Conservation (phyloP, 2,329 filamentous ascomycete species). For the Diaporthe ampelina region DNA sequence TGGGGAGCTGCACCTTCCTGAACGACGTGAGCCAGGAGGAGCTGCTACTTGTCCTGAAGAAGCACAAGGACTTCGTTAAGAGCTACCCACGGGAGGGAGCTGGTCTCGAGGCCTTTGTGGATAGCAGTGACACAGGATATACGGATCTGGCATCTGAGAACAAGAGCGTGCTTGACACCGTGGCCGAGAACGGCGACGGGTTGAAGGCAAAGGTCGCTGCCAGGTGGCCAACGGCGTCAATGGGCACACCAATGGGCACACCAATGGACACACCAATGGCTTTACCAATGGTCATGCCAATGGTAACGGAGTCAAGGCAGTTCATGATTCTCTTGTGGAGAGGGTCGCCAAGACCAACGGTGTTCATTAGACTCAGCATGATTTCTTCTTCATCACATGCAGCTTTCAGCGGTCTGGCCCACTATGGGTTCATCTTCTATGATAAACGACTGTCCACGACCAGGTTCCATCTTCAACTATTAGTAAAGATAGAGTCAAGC, state of each 20-base stretch:
- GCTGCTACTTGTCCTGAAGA: constrained; percentile 70
- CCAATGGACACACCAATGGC: background rate
- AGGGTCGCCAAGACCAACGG: constrained; percentile 33
- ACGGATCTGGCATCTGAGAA: constrained; percentile 52
- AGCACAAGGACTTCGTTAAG: constrained; percentile 75
- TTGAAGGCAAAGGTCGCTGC: constrained; percentile 56
- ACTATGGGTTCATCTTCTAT: background rate
- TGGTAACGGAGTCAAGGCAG: constrained; percentile 17
- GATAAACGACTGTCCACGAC: constrained; percentile 3
- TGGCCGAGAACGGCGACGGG: constrained; percentile 52
- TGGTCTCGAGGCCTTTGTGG: constrained; percentile 78
- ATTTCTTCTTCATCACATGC: background rate
- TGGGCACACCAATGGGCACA: constrained; percentile 14
- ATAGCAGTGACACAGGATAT: constrained; percentile 76
- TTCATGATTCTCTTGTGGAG: constrained; percentile 9
- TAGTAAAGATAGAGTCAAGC: background rate
- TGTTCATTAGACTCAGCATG: constrained; percentile 24
- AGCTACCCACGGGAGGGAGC: constrained; percentile 73
- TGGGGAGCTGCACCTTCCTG: constrained; percentile 76
- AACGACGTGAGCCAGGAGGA: constrained; percentile 76
- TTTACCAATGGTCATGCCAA: constrained; percentile 5
- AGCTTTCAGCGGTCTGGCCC: background rate
- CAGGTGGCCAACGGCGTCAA: constrained; percentile 49
- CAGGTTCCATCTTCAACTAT: background rate
- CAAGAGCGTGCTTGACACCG: constrained; percentile 59